These are phyloP conservation scores for Durusdinium trenchii DNA, from an alignment of 73 alveolate species.

Conservation along the genomic window DNA sequence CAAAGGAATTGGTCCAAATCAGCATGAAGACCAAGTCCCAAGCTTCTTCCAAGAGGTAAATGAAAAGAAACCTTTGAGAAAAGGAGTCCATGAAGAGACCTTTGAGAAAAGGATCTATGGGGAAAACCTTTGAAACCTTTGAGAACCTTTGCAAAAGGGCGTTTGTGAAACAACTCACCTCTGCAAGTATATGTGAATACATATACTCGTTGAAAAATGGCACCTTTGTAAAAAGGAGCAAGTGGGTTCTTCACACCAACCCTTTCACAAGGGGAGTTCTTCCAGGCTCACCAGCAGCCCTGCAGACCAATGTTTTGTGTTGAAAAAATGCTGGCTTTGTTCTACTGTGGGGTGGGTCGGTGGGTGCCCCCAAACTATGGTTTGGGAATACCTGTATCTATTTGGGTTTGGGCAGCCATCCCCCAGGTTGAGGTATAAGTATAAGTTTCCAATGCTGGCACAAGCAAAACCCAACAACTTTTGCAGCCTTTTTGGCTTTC, in stretches of 20 bases:
- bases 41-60: background rate
- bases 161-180: background rate
- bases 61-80: background rate
- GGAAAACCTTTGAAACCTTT: no score
- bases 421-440: no score
- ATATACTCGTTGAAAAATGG: background rate
- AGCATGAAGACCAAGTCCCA: background rate
- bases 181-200: background rate
- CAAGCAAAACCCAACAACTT: no score
- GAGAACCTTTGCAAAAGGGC: constrained; percentile 24
- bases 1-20: background rate
- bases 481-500: background rate
- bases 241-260: background rate
- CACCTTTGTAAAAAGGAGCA: background rate
- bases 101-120: background rate
- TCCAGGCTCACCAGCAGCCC: background rate
- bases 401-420: no score
- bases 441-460: no score
- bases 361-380: no score
- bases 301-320: background rate
- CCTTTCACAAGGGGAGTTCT: background rate
- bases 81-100: background rate
- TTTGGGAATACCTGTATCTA: no score
- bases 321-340: background rate
- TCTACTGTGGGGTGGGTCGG: background rate